These are phyloP conservation scores for Malbranchea cinnamomea DNA, from an alignment of 2,329 filamentous ascomycete genomes.

Conservation along the genomic window DNA sequence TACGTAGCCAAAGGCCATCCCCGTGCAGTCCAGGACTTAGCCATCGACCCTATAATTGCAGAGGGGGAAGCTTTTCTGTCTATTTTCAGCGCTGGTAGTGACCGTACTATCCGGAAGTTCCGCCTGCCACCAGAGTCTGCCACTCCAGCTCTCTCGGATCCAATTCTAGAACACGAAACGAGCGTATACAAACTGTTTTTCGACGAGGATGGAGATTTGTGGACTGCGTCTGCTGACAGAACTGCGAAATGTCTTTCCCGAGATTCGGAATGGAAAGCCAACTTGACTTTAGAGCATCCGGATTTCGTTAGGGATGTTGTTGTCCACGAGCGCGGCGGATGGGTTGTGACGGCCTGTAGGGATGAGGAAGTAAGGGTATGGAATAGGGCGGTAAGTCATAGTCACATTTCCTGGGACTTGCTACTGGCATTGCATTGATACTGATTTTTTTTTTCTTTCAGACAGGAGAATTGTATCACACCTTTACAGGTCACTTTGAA, in stretches of 20 bases:
- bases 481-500: constrained; percentile 74
- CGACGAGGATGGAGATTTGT: constrained; percentile 58
- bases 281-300: constrained; percentile 62
- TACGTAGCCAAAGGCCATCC: constrained; percentile 65
- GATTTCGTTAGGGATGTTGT: constrained; percentile 80
- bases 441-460: too few relatives aligned
- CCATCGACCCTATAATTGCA: constrained; percentile 52
- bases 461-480: constrained; percentile 57
- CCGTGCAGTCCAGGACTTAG: constrained; percentile 66
- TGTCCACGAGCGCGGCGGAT: constrained; percentile 51
- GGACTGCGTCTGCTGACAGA: constrained; percentile 88
- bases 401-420: neutral
- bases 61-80: constrained; percentile 30
- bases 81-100: constrained; percentile 67
- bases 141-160: constrained; percentile 41
- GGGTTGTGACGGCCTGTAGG: constrained; percentile 75
- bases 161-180: constrained; percentile 72
- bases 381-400: constrained; percentile 43
- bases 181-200: constrained; percentile 73
- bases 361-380: constrained; percentile 88
- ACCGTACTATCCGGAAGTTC: constrained; percentile 61
- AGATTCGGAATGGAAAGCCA: constrained; percentile 50
- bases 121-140: constrained; percentile 17
- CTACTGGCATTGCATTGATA: constrained; percentile 20
- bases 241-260: constrained; percentile 67